Evolutionary conservation across 164 flowering plant species (phyloP).

Genomic region (Stephania japonica): DNA sequence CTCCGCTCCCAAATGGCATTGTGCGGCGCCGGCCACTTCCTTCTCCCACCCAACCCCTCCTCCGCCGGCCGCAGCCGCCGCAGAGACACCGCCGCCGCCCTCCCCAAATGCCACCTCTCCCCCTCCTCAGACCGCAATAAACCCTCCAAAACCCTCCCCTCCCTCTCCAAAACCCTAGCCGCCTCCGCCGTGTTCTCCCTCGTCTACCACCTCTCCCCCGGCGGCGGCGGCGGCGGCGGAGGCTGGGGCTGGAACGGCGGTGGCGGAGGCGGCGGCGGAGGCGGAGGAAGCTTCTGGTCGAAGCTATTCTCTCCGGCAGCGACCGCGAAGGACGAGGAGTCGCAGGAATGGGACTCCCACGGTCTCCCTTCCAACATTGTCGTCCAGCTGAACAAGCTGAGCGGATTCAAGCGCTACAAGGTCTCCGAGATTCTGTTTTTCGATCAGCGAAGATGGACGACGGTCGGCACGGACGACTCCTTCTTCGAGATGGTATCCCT

Average conservation of each 20-base stretch:
- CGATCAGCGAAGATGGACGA: constrained; percentile 39
- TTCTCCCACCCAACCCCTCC: background rate
- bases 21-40: background rate
- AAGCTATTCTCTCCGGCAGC: constrained; percentile 41
- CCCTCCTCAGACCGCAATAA: constrained; percentile 19
- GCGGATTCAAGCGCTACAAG: constrained; percentile 78
- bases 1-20: background rate
- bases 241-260: constrained; percentile 29
- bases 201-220: constrained; percentile 20
- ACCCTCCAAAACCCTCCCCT: constrained; percentile 9
- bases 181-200: constrained; percentile 28
- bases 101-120: constrained; percentile 22
- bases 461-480: constrained; percentile 70
- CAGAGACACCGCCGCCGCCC: background rate
- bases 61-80: background rate
- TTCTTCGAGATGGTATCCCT: constrained; percentile 92
- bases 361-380: constrained; percentile 76
- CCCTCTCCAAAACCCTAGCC: constrained; percentile 33
- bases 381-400: constrained; percentile 66
- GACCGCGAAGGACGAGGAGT: constrained; percentile 49
- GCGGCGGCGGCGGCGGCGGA: constrained; percentile 20
- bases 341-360: constrained; percentile 73
- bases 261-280: constrained; percentile 33
- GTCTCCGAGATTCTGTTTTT: constrained; percentile 68
- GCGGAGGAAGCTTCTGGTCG: constrained; percentile 47